phyloP scores from a whole-genome alignment of 352 stramenopile genomes.

The Phytophthora melonis region DNA sequence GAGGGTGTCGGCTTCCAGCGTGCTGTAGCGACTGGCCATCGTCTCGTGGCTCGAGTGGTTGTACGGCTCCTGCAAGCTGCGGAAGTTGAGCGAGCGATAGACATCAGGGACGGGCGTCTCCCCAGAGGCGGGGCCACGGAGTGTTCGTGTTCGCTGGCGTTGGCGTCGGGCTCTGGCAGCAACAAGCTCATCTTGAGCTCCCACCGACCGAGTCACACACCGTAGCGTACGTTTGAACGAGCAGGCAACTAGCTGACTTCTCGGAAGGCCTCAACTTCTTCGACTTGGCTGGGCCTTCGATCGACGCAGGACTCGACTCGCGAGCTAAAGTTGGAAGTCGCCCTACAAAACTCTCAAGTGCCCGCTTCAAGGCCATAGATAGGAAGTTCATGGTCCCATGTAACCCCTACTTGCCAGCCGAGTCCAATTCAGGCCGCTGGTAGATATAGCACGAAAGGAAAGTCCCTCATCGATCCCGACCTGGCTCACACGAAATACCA shows the following conservation, averaged over 20 bases:
- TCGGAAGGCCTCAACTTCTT: not conserved
- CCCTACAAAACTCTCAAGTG: not conserved
- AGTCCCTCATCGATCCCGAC: not conserved
- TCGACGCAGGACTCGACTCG: not conserved
- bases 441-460: too few relatives aligned
- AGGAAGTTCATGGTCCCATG: not conserved
- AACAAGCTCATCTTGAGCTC: not conserved
- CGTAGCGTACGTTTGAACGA: not conserved
- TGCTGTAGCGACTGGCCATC: constrained; percentile 61
- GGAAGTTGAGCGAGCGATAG: constrained; percentile 76
- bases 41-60: constrained; percentile 51
- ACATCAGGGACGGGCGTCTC: constrained; percentile 46
- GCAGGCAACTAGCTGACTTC: not conserved
- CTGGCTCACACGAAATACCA: not conserved
- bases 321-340: not conserved
- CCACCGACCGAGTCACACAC: not conserved
- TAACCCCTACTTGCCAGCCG: not conserved
- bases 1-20: constrained; percentile 59
- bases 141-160: not conserved
- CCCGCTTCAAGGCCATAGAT: not conserved
- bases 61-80: constrained; percentile 72
- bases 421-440: not conserved
- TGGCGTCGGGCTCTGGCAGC: not conserved
- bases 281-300: not conserved
- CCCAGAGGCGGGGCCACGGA: too few relatives aligned